These are phyloP conservation scores for Camellia sinensis DNA, from an alignment of 148 eudicot genomes.

Conservation along the genomic window DNA sequence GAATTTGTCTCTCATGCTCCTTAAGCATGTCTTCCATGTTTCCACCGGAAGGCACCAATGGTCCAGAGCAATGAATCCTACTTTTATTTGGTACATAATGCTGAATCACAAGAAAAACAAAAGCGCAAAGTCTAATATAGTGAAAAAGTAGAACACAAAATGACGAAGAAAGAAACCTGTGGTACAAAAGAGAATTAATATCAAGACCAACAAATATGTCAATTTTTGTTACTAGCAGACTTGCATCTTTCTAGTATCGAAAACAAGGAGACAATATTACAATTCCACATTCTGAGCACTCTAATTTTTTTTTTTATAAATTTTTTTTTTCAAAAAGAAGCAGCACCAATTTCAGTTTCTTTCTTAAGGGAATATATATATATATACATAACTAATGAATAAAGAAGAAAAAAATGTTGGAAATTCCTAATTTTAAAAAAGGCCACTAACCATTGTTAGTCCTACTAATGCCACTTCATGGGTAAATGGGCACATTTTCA, in stretches of 20 bases:
- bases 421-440: too few species aligned
- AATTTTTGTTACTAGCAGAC: not conserved
- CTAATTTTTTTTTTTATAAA: too few species aligned
- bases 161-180: not conserved
- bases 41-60: conserved; percentile 62
- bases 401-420: too few species aligned
- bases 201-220: not conserved
- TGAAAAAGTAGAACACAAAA: not conserved
- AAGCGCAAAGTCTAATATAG: not conserved
- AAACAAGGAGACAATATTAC: not conserved
- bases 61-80: conserved; percentile 60
- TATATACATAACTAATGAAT: too few species aligned
- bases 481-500: too few species aligned
- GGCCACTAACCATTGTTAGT: too few species aligned
- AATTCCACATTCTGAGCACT: not conserved
- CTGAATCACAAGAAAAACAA: conserved; percentile 26
- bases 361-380: too few species aligned
- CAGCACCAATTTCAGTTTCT: too few species aligned
- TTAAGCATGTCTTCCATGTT: conserved; percentile 72
- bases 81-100: conserved; percentile 38
- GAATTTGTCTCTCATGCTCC: conserved; percentile 68
- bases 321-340: too few species aligned
- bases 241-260: not conserved
- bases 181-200: not conserved
- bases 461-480: too few species aligned